Evolutionary conservation across 352 stramenopile genomes (phyloP), one percentile per base, ranked within the genome.

Genomic region (Phytophthora kernoviae): DNA sequence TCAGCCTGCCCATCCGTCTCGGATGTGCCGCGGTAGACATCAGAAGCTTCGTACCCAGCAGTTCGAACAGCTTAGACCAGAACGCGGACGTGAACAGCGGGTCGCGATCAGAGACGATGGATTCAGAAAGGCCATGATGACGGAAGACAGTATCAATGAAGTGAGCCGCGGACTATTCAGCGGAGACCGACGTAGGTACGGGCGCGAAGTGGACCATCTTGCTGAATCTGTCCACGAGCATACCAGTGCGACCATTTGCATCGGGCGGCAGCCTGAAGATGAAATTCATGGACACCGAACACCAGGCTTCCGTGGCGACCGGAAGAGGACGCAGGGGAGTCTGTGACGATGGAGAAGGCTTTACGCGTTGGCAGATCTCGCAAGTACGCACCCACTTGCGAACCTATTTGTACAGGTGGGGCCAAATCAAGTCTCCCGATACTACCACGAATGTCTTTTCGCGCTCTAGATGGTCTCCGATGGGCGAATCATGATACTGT

Each of bases 1-100:
- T 73, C 63, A 0, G 62, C 73, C 17, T 73, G 62, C 1, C 52
- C 68, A 30, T 76, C 57, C 0, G 62, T 72, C 32, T 76, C 40
- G 50, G 58, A 40, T 72, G 63, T 0, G 36, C 26, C 3, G 57
- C 48, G 0, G 41, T 70, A 0, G 57, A 73, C 62, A 73, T 76
- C 12, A 37, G 3, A 24, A 64, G 17, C 0, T 27, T n/a, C 0
- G 60, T 63, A 2, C 52, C 60, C 3, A 75, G 34, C 1, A 50
- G 22, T 3, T 45, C 14, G 18, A 67, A 74, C 1, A 62, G 18
- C 12, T 15, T 0, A 2, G 2, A 0, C 52, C 58, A 68, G 47
- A 73, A 59, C 17, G 33, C 34, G 10, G 47, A 11, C 17, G 40
- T 53, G 33, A 63, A 57, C 6, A n/a, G 12, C 0, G 59, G 37